Percentiles rank a stretch among this genome's conserved stretches.
phyloP scores from a whole-genome alignment of 1,139 yeast genomes.

The Wickerhamomyces sp. region DNA sequence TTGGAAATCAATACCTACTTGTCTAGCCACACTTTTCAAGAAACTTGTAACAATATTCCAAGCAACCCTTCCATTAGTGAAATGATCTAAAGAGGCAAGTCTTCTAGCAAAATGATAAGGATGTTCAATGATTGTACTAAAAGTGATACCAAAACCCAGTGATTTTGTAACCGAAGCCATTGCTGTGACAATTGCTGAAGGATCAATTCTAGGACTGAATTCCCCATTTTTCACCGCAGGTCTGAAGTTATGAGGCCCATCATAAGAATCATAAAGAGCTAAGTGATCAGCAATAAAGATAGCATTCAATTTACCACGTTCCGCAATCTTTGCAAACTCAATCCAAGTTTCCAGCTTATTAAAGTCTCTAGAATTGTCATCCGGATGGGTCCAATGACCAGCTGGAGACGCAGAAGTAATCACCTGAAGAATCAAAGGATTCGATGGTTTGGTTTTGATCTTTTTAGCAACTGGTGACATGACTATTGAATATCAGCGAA shows the following conservation, averaged over 20 bases:
- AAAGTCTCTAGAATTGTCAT: conserved; percentile 20
- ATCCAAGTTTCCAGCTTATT: conserved; percentile 37
- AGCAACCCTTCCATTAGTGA: conserved; percentile 38
- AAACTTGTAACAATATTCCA: conserved; percentile 41
- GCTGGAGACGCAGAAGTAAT: conserved; percentile 1
- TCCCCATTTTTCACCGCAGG: conserved; percentile 35
- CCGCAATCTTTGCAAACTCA: conserved; percentile 34
- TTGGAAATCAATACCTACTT: conserved; percentile 34
- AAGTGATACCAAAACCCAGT: no score
- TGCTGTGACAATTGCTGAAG: conserved; percentile 30
- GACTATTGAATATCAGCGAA: not conserved
- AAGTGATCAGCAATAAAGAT: conserved; percentile 39
- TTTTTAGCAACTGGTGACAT: conserved; percentile 1
- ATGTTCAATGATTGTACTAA: conserved; percentile 36
- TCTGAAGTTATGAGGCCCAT: conserved; percentile 38
- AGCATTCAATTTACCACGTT: conserved; percentile 36
- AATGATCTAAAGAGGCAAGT: conserved; percentile 36
- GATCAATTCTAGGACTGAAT: conserved; percentile 34
- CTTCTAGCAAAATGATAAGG: conserved; percentile 39
- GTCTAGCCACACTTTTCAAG: conserved; percentile 36
- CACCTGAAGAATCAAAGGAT: conserved; percentile 1
- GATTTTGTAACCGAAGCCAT: conserved; percentile 36
- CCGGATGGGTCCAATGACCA: conserved; percentile 5
- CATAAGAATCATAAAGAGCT: conserved; percentile 37
- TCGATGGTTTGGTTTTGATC: conserved; percentile 1